Conservation (phyloP, 2,329 filamentous ascomycete genomes). For the Didymella pomorum region DNA sequence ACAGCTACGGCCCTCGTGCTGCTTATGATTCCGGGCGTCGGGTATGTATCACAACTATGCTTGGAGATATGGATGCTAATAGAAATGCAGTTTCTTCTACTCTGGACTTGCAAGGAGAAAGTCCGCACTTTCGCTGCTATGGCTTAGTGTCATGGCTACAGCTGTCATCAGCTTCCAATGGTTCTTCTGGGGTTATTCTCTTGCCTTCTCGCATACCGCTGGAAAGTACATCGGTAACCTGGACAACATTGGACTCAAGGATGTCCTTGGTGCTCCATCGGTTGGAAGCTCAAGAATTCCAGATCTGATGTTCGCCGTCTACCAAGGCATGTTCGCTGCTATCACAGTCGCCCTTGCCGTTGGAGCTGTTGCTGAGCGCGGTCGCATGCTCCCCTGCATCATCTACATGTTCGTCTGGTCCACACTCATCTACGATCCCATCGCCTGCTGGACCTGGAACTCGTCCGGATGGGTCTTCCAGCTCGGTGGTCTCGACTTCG, state of each 20-base stretch:
- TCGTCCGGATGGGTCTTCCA: conserved; percentile 78
- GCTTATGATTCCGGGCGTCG: conserved; percentile 92
- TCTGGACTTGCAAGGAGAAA: conserved; percentile 88
- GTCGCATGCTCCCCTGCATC: conserved; percentile 85
- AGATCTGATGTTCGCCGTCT: conserved; percentile 84
- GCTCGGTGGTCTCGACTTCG: conserved; percentile 86
- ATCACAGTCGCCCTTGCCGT: conserved; percentile 88
- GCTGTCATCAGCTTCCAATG: conserved; percentile 87
- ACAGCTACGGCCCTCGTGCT: conserved; percentile 80
- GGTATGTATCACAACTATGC: conserved; percentile 53
- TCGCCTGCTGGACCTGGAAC: conserved; percentile 97
- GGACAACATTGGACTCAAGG: conserved; percentile 78
- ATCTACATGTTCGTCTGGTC: conserved; percentile 95
- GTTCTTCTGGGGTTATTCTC: conserved; percentile 94
- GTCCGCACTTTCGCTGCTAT: conserved; percentile 85
- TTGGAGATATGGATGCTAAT: not conserved
- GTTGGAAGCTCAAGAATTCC: conserved; percentile 77
- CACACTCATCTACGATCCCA: conserved; percentile 88
- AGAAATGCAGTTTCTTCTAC: conserved; percentile 78
- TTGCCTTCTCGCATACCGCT: conserved; percentile 81
- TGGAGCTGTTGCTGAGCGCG: conserved; percentile 85
- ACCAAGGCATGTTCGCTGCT: conserved; percentile 87
- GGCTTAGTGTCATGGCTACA: conserved; percentile 82
- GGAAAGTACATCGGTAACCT: conserved; percentile 80
- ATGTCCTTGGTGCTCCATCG: conserved; percentile 77